These are phyloP conservation scores for Colletotrichum noveboracense DNA, from an alignment of 2,329 filamentous ascomycete species.

Conservation along the genomic window DNA sequence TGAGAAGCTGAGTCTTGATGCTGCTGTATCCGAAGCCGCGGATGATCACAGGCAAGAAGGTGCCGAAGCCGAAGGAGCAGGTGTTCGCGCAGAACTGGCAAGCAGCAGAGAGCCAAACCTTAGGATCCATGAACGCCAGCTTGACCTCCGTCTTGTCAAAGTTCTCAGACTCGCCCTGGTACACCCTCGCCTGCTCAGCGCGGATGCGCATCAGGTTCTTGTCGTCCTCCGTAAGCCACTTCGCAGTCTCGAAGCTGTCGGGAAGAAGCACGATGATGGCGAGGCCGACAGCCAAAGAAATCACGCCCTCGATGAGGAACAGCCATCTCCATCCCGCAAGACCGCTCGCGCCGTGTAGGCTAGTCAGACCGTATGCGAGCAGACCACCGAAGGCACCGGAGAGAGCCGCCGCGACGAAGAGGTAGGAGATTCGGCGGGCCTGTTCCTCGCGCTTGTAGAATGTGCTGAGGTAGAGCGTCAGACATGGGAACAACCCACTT, in stretches of 20 bases:
- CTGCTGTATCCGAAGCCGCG: slow-evolving; percentile 54
- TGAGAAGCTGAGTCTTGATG: slow-evolving; percentile 58
- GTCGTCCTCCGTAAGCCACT: slow-evolving; percentile 53
- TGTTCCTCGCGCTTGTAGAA: slow-evolving; percentile 41
- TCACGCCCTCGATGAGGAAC: slow-evolving; percentile 55
- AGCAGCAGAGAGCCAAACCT: slow-evolving; percentile 52
- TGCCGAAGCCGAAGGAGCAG: slow-evolving; percentile 61
- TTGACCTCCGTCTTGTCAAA: slow-evolving; percentile 56
- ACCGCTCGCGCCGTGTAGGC: slow-evolving; percentile 38
- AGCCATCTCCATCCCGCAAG: slow-evolving; percentile 55
- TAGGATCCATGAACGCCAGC: slow-evolving; percentile 54
- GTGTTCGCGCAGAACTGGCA: slow-evolving; percentile 59
- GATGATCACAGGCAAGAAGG: slow-evolving; percentile 62
- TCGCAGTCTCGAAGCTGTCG: slow-evolving; percentile 49
- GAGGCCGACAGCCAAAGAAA: slow-evolving; percentile 50
- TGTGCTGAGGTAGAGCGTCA: slow-evolving; percentile 41
- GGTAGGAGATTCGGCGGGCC: slow-evolving; percentile 41
- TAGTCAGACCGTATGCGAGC: slow-evolving; percentile 51
- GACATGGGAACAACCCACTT: slow-evolving; percentile 53
- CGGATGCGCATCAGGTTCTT: slow-evolving; percentile 55
- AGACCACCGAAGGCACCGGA: slow-evolving; percentile 42
- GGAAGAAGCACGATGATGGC: slow-evolving; percentile 38
- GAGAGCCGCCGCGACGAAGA: slow-evolving; percentile 50
- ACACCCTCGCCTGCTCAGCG: slow-evolving; percentile 43
- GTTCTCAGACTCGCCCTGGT: slow-evolving; percentile 52